Base-by-base conservation (phyloP, 768 basidiomycete species). In the Pholiota microspora region DNA sequence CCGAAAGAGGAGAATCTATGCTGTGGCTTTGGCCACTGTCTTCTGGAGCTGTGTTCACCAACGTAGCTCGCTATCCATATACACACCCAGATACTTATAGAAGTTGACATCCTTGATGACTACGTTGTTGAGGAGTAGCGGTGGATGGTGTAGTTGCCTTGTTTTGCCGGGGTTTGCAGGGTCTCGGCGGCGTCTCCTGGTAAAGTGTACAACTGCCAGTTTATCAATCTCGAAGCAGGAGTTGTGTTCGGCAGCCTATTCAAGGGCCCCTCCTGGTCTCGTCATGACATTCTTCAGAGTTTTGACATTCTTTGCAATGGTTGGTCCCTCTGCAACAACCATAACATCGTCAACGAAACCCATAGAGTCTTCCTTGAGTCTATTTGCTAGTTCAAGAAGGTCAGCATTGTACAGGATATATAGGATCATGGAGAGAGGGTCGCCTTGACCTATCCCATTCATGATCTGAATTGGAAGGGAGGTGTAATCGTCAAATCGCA, bases 331-430 rank as follows among this genome's bases (percentile, higher is more conserved):
- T 0, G 69, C 71, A 0, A 73, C 7, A 0, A 70, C 44, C 1
- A 60, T 61, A 0, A 59, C 60, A 42, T 75, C 64, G n/a, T 75
- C 68, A 0, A 73, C 66, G 16, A 66, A 75, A 0, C 63, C 65
- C 2, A 67, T 46, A 0, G 67, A 47, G 0, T 48, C 25, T 35
- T 62, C 61, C 12, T 58, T 28, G 1, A 3, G 23, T 7, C 15
- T 4, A 32, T 44, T 18, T 13, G 52, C 27, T 28, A 61, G n/a
- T 2, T 58, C 44, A 0, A 64, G 28, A 8, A 63, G 52, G 32
- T 62, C 66, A 35, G 48, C 53, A 51, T 68, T 68, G 55, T 68
- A 70, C 21, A 67, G 45, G 1, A 68, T 59, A 35, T 68, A 68
- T 6, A 63, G 18, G 7, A 70, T 52, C 60, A 62, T 61, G 0